phyloP scores from a whole-genome alignment of 768 basidiomycete genomes.

The Cystofilobasidium bisporidii region DNA sequence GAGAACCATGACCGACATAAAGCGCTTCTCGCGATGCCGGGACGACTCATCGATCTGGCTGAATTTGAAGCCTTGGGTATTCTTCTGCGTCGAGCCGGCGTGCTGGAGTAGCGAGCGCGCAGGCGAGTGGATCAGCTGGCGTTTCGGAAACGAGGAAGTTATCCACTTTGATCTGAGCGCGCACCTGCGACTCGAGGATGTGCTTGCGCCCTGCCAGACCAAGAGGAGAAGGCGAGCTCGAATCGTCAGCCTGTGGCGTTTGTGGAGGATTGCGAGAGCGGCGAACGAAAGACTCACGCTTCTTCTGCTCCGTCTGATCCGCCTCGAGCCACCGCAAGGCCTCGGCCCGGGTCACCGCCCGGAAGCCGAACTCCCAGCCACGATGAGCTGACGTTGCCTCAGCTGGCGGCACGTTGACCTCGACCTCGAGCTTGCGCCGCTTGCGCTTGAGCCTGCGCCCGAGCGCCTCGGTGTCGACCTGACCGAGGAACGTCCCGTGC shows the following conservation, averaged over 20 bases:
- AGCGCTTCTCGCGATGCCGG: conserved; percentile 51
- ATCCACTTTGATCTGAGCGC: no score
- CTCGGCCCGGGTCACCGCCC: conserved; percentile 55
- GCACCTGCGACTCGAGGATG: background rate
- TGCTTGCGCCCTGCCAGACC: no score
- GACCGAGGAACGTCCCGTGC: conserved; percentile 3
- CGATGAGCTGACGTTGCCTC: conserved; percentile 37
- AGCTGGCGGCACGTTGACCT: background rate
- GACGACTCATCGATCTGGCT: conserved; percentile 46
- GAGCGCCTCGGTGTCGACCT: conserved; percentile 3
- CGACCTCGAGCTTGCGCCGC: background rate
- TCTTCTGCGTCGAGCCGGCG: conserved; percentile 60
- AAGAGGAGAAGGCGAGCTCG: no score
- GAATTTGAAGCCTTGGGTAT: conserved; percentile 58
- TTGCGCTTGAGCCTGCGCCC: conserved; percentile 1
- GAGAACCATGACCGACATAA: conserved; percentile 68
- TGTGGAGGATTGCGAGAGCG: no score
- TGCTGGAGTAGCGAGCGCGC: background rate
- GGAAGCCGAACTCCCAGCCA: conserved; percentile 70
- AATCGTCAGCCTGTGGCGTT: no score
- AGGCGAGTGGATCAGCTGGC: no score
- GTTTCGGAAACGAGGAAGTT: no score
- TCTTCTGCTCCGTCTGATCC: conserved; percentile 34
- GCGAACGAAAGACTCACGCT: no score
- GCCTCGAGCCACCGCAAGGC: conserved; percentile 50